These are phyloP conservation scores for Nemania sp. DNA, from an alignment of 2,329 filamentous ascomycete species.

Conservation along the genomic window DNA sequence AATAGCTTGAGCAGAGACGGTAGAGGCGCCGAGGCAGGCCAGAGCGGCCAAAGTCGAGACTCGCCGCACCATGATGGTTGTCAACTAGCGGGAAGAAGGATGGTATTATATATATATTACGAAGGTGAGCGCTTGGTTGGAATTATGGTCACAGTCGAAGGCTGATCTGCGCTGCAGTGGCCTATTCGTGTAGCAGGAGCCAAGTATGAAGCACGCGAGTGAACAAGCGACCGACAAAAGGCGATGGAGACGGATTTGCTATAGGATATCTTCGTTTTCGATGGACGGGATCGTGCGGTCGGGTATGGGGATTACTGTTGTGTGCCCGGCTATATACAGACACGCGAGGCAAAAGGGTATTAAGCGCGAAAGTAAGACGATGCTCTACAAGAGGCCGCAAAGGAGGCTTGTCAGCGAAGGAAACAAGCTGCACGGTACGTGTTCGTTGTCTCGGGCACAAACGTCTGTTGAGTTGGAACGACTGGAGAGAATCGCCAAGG, in stretches of 20 bases:
- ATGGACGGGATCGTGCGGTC: not conserved
- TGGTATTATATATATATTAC: constrained; percentile 28
- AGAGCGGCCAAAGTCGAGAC: constrained; percentile 40
- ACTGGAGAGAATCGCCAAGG: constrained; percentile 12
- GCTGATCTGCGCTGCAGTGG: no score
- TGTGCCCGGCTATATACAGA: constrained; percentile 10
- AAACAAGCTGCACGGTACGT: not conserved
- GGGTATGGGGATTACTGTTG: not conserved
- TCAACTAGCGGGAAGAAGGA: not conserved
- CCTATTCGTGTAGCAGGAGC: constrained; percentile 4
- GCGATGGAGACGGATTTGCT: not conserved
- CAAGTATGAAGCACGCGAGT: not conserved
- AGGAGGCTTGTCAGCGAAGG: constrained; percentile 7
- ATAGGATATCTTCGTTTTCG: not conserved
- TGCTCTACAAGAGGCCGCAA: not conserved
- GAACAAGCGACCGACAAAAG: not conserved
- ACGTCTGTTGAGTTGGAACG: constrained; percentile 17
- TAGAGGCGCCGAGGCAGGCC: constrained; percentile 45
- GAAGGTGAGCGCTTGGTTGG: not conserved
- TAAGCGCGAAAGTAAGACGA: not conserved
- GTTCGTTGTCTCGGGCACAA: not conserved
- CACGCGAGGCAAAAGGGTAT: not conserved
- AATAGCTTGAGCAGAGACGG: constrained; percentile 41
- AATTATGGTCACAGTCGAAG: no score
- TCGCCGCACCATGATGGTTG: constrained; percentile 36